Conservation (phyloP, 2,329 filamentous ascomycete species). For the Sporothrix euskadiensis region DNA sequence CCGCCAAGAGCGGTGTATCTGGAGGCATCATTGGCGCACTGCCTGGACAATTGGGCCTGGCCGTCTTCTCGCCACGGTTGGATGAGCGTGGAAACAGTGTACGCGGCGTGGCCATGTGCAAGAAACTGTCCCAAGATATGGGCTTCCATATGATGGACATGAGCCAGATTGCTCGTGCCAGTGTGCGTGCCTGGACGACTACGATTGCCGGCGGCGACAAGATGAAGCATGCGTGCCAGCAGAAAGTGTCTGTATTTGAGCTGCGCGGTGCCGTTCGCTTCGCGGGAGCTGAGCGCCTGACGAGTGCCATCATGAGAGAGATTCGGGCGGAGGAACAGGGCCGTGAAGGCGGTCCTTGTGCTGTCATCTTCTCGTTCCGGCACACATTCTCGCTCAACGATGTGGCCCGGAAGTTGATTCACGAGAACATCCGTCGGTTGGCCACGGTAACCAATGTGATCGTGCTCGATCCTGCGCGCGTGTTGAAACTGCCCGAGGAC, state of each 20-base stretch:
- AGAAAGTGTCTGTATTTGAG: conserved; percentile 4
- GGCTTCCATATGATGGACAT: conserved; percentile 24
- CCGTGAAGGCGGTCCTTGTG: neutral
- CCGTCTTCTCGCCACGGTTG: conserved; percentile 18
- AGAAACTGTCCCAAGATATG: conserved; percentile 22
- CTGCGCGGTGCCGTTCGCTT: conserved; percentile 22
- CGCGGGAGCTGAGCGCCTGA: conserved; percentile 18
- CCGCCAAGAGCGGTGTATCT: conserved; percentile 20
- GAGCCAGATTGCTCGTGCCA: conserved; percentile 19
- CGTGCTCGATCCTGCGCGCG: neutral
- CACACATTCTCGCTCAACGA: conserved; percentile 17
- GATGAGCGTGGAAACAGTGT: conserved; percentile 20
- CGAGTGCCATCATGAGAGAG: conserved; percentile 6
- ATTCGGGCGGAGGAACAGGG: neutral
- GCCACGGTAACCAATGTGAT: neutral
- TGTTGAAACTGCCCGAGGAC: neutral
- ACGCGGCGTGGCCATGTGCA: conserved; percentile 21
- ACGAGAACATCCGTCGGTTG: conserved; percentile 11
- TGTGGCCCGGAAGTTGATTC: conserved; percentile 11
- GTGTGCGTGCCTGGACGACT: conserved; percentile 8
- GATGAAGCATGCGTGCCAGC: neutral
- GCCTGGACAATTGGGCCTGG: conserved; percentile 18
- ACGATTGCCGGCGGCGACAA: neutral
- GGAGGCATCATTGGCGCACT: conserved; percentile 20
- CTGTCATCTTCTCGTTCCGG: conserved; percentile 14